These are phyloP conservation scores for Mycoemilia scoparia DNA, from an alignment of 192 early-diverging fungal species.

Conservation along the genomic window DNA sequence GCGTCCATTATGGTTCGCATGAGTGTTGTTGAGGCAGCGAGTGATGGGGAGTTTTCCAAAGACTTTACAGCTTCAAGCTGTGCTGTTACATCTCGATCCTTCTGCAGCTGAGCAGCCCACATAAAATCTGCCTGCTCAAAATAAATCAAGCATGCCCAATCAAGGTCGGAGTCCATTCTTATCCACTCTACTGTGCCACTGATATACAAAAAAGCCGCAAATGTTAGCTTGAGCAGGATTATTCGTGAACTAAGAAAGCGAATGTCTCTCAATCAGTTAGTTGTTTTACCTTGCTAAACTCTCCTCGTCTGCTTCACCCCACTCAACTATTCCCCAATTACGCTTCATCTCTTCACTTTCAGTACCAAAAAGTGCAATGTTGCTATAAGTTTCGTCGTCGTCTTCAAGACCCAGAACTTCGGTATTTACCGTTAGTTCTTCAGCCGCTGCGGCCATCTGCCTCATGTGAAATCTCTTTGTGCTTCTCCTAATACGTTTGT, in stretches of 20 bases:
- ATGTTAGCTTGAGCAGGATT: not conserved
- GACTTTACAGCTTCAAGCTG: slow-evolving; percentile 74
- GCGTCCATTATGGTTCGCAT: slow-evolving; percentile 57
- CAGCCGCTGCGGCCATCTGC: slow-evolving; percentile 47
- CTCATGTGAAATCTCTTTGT: slow-evolving; percentile 53
- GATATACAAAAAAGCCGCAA: no score
- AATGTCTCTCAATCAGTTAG: not conserved
- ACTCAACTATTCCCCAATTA: slow-evolving; percentile 56
- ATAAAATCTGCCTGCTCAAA: slow-evolving; percentile 84
- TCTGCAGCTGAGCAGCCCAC: slow-evolving; percentile 83
- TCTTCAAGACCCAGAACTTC: slow-evolving; percentile 22
- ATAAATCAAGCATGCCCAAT: slow-evolving; percentile 77
- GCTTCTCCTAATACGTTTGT: slow-evolving; percentile 82
- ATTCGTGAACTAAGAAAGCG: slow-evolving; percentile 2
- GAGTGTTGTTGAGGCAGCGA: slow-evolving; percentile 53
- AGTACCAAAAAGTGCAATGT: slow-evolving; percentile 30
- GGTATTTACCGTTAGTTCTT: slow-evolving; percentile 29
- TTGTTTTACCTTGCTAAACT: slow-evolving; percentile 31
- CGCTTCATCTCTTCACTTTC: slow-evolving; percentile 42
- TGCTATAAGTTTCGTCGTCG: slow-evolving; percentile 20
- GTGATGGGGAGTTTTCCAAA: slow-evolving; percentile 37
- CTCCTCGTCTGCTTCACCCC: slow-evolving; percentile 64
- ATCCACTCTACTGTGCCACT: slow-evolving; percentile 84
- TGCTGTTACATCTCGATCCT: slow-evolving; percentile 79
- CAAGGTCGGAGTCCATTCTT: slow-evolving; percentile 78